Evolutionary conservation across 1,139 yeast species (phyloP).

Genomic region (Eremothecium gossypii): DNA sequence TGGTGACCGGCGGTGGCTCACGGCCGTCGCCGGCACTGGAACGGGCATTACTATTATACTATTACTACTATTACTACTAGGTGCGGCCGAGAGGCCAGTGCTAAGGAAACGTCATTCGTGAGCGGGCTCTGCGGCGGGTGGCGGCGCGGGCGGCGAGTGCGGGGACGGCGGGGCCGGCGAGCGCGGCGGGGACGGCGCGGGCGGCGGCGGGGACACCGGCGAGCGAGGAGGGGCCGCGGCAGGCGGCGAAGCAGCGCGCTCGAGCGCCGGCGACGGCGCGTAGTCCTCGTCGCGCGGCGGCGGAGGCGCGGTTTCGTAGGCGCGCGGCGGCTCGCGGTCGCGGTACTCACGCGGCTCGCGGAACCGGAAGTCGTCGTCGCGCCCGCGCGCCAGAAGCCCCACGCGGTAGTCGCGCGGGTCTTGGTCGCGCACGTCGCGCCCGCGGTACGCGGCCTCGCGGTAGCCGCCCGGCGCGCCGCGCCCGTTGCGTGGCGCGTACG

Average conservation of each 20-base stretch:
- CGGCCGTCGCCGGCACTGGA: not conserved
- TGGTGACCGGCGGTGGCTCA: no score
- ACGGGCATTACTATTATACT: not conserved
- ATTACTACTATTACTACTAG: no score
- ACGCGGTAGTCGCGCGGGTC: constrained; percentile 2
- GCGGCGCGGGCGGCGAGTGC: no score
- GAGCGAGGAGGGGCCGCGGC: no score
- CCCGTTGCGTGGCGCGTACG: constrained; percentile 14
- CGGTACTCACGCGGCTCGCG: constrained; percentile 3
- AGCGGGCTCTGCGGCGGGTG: no score
- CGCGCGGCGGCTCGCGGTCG: constrained; percentile 2
- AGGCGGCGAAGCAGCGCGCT: no score
- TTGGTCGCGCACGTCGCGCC: not conserved
- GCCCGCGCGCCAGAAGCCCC: constrained; percentile 19
- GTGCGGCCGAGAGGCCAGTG: no score
- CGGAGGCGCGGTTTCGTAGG: constrained; percentile 2
- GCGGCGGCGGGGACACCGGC: no score
- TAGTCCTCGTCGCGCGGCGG: not conserved
- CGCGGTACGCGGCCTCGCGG: not conserved
- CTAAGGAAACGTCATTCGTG: no score
- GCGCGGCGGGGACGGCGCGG: no score
- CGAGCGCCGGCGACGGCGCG: not conserved
- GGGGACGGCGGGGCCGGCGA: no score
- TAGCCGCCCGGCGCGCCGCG: constrained; percentile 17
- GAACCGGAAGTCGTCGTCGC: constrained; percentile 9